Conservation (phyloP, 75 land plant genomes). For the Cupressus sempervirens region DNA sequence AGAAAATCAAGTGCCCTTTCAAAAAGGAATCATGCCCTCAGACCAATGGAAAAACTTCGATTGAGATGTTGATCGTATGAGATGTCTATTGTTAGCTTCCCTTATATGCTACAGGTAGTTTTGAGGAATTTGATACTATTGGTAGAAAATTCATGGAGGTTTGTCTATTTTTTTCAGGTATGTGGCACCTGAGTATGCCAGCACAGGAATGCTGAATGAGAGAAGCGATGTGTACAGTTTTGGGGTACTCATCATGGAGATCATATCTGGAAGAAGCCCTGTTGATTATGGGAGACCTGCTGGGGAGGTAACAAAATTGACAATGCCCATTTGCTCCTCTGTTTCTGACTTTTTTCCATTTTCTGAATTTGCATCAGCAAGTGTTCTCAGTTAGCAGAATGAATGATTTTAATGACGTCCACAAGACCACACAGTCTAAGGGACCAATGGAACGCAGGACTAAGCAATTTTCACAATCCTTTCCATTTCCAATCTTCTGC, state of each 20-base stretch:
- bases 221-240: conserved; percentile 89
- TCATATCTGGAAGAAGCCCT: conserved; percentile 78
- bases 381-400: not conserved
- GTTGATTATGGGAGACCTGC: conserved; percentile 80
- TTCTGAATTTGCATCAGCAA: not conserved
- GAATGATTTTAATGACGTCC: too few species aligned
- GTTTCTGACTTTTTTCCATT: not conserved
- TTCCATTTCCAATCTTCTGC: too few species aligned
- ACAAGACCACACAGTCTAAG: too few species aligned
- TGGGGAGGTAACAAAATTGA: conserved; percentile 51
- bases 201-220: conserved; percentile 85
- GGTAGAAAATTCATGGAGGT: not conserved
- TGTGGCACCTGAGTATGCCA: conserved; percentile 92
- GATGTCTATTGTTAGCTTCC: not conserved
- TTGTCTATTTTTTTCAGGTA: conserved; percentile 37
- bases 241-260: conserved; percentile 87
- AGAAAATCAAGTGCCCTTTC: not conserved
- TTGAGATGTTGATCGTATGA: not conserved
- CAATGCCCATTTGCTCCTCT: not conserved
- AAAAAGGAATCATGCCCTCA: not conserved
- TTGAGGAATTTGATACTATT: not conserved
- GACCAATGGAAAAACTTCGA: not conserved
- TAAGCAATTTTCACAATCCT: too few species aligned
- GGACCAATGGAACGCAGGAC: too few species aligned
- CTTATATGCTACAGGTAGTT: not conserved